phyloP scores from a whole-genome alignment of 768 basidiomycete genomes.

The Phanerochaete carnosa region DNA sequence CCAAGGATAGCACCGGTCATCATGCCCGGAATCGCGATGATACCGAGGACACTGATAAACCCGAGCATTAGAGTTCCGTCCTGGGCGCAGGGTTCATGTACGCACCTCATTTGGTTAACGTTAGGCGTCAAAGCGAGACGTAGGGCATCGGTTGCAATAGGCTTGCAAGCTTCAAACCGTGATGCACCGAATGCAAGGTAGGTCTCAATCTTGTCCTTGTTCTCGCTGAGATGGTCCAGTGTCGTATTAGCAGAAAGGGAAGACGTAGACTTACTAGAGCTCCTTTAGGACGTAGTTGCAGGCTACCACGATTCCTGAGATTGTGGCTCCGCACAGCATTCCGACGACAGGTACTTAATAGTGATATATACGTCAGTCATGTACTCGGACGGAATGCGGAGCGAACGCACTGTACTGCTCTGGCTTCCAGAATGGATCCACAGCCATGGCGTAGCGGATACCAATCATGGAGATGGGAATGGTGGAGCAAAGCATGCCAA shows the following conservation, averaged over 20 bases:
- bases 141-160: constrained; percentile 76
- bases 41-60: constrained; percentile 69
- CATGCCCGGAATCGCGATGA: constrained; percentile 84
- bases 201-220: constrained; percentile 80
- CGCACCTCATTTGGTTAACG: constrained; percentile 83
- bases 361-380: neutral
- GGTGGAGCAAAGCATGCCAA: constrained; percentile 9
- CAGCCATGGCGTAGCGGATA: constrained; percentile 68
- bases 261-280: constrained; percentile 57
- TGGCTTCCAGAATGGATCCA: constrained; percentile 80
- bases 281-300: constrained; percentile 73
- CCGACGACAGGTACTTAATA: constrained; percentile 73
- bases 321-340: constrained; percentile 81
- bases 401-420: constrained; percentile 67
- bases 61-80: too few species aligned
- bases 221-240: constrained; percentile 49
- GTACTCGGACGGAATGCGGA: neutral
- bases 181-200: constrained; percentile 86
- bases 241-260: constrained; percentile 73
- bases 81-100: neutral
- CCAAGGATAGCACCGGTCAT: constrained; percentile 92
- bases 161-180: constrained; percentile 78
- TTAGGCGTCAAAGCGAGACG: constrained; percentile 75
- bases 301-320: constrained; percentile 72
- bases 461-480: constrained; percentile 63